phyloP scores from a whole-genome alignment of 176 grass and related monocot species.

The Eleusine indica region DNA sequence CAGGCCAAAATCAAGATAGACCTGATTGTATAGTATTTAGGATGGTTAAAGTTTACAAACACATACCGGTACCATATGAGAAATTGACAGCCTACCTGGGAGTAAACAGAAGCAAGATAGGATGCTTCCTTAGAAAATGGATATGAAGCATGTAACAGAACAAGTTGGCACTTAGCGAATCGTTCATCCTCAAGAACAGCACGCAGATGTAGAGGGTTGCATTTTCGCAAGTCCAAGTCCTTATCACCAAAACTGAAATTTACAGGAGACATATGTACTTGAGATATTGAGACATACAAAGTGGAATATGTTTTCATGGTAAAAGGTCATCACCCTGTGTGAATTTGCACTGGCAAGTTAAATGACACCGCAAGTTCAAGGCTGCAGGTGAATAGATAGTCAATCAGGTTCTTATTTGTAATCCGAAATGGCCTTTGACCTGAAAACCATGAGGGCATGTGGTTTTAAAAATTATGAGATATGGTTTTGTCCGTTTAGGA shows the following conservation, averaged over 20 bases:
- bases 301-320: constrained; percentile 17
- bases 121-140: constrained; percentile 99
- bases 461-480: constrained; percentile 16
- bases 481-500: not conserved
- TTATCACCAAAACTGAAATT: constrained; percentile 97
- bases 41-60: constrained; percentile 32
- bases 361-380: constrained; percentile 64
- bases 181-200: constrained; percentile 82
- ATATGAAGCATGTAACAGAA: constrained; percentile 99
- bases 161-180: constrained; percentile 77
- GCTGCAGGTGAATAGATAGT: constrained; percentile 88
- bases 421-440: constrained; percentile 70
- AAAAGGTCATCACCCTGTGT: constrained; percentile 76
- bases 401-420: constrained; percentile 87
- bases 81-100: constrained; percentile 62
- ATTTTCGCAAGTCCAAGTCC: constrained; percentile 83
- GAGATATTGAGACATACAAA: constrained; percentile 32
- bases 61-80: not conserved
- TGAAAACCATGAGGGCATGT: constrained; percentile 54
- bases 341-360: constrained; percentile 86
- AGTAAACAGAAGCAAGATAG: constrained; percentile 96
- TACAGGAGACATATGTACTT: constrained; percentile 24
- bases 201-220: constrained; percentile 86
- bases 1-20: constrained; percentile 99
- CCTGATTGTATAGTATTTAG: constrained; percentile 47